A percentile compares a stretch with the other conserved stretches of the same genome.
Evolutionary conservation across 176 grass and related monocot species (phyloP).

Genomic region (Lolium multiflorum): DNA sequence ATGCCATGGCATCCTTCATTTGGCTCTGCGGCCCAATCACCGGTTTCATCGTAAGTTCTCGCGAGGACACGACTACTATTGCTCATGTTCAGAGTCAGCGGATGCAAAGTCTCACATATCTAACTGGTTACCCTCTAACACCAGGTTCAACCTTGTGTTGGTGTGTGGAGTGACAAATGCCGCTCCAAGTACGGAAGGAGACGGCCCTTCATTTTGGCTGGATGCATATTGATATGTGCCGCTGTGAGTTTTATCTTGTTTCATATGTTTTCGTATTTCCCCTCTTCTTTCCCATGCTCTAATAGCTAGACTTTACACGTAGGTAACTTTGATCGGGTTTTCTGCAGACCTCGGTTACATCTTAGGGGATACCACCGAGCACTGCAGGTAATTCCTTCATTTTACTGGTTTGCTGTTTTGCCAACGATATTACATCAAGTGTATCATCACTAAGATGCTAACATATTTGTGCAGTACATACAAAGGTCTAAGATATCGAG

Average conservation of each 20-base stretch:
- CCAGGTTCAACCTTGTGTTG: constrained; percentile 98
- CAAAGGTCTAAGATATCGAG: constrained; percentile 87
- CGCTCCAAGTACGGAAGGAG: constrained; percentile 93
- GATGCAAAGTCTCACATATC: neutral
- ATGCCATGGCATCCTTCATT: constrained; percentile 95
- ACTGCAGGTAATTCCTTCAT: constrained; percentile 73
- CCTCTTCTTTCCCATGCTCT: constrained; percentile 35
- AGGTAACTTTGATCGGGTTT: constrained; percentile 99
- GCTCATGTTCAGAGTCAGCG: neutral
- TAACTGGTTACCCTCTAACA: neutral
- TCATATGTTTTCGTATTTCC: constrained; percentile 4
- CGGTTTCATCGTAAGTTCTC: constrained; percentile 85
- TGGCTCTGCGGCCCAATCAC: constrained; percentile 98
- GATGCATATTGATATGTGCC: constrained; percentile 83
- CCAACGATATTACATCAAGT: too few species aligned
- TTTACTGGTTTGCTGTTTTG: neutral
- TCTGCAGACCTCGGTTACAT: constrained; percentile 98
- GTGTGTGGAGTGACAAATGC: constrained; percentile 99
- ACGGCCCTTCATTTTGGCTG: constrained; percentile 88
- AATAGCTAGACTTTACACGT: constrained; percentile 49
- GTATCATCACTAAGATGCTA: constrained; percentile 21
- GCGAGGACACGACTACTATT: neutral
- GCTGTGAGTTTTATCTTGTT: constrained; percentile 78
- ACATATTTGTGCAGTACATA: constrained; percentile 57
- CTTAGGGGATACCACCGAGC: constrained; percentile 85